These are phyloP conservation scores for Pittosporum tobira DNA, from an alignment of 129 eudicot genomes.

Conservation along the genomic window DNA sequence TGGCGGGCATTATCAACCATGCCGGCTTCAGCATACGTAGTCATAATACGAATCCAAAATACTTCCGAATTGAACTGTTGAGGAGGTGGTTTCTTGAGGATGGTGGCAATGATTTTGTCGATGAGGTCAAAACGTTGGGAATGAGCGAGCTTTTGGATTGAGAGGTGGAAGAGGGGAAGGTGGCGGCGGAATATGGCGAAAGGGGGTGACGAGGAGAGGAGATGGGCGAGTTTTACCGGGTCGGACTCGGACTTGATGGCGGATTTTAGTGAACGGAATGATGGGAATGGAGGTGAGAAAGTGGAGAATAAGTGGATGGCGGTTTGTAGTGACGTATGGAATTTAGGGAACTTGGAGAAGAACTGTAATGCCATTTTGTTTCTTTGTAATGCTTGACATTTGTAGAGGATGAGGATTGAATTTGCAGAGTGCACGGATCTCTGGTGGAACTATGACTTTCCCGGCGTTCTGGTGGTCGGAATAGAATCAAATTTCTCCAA, in stretches of 20 bases:
- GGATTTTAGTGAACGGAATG: slow-evolving; percentile 33
- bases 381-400: background rate
- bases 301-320: slow-evolving; percentile 16
- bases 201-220: slow-evolving; percentile 28
- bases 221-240: slow-evolving; percentile 31
- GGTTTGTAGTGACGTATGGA: slow-evolving; percentile 12
- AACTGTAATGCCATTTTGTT: slow-evolving; percentile 21
- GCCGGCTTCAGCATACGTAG: slow-evolving; percentile 37
- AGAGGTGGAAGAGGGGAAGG: slow-evolving; percentile 31
- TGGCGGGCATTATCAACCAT: slow-evolving; percentile 44
- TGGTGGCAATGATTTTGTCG: slow-evolving; percentile 22
- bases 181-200: slow-evolving; percentile 34
- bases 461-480: no score
- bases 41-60: slow-evolving; percentile 33
- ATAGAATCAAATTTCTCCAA: no score
- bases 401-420: slow-evolving; percentile 7
- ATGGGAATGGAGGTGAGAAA: slow-evolving; percentile 19
- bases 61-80: slow-evolving; percentile 30
- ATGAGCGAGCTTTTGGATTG: slow-evolving; percentile 30
- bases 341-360: slow-evolving; percentile 19
- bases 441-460: no score
- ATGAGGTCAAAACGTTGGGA: slow-evolving; percentile 35
- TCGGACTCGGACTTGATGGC: slow-evolving; percentile 29
- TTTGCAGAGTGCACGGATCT: no score
- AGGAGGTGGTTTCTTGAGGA: slow-evolving; percentile 15